phyloP scores from a whole-genome alignment of 108 stramenopile genomes.

The Fistulifera solaris region DNA sequence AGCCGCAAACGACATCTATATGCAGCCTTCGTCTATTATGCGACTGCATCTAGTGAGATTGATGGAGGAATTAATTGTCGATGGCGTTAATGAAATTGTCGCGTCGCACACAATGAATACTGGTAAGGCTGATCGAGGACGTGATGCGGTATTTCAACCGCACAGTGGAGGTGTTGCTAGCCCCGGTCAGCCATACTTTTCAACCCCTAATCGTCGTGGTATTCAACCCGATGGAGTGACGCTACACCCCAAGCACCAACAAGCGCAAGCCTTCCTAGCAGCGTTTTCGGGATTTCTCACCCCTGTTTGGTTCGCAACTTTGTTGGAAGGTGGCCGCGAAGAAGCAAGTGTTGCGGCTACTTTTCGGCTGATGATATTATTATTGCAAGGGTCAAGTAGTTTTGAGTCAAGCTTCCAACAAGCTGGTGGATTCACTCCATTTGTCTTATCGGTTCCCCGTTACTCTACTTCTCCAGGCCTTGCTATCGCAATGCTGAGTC shows the following conservation, averaged over 20 bases:
- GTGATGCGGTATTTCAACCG: constrained; percentile 2
- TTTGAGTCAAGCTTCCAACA: constrained; percentile 64
- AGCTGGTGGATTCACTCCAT: constrained; percentile 79
- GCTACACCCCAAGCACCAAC: constrained; percentile 67
- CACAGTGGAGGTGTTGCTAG: constrained; percentile 73
- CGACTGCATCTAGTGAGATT: constrained; percentile 79
- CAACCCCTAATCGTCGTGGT: constrained; percentile 27
- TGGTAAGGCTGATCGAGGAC: constrained; percentile 24
- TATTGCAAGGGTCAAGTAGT: constrained; percentile 70
- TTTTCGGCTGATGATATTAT: constrained; percentile 76
- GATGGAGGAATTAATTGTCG: constrained; percentile 81
- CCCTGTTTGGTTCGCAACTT: constrained; percentile 85
- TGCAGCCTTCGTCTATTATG: constrained; percentile 63
- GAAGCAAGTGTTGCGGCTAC: constrained; percentile 79
- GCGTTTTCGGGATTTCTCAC: constrained; percentile 82
- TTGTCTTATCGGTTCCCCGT: constrained; percentile 77
- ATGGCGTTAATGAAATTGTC: constrained; percentile 85
- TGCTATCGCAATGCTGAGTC: constrained; percentile 68
- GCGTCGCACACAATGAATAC: constrained; percentile 33
- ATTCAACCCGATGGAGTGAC: constrained; percentile 24
- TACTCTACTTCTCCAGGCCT: constrained; percentile 78
- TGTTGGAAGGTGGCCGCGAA: constrained; percentile 82
- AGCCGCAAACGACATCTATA: constrained; percentile 1
- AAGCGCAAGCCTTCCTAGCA: constrained; percentile 76
- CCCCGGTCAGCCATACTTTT: constrained; percentile 51